Evolutionary conservation across 352 stramenopile genomes (phyloP).

Genomic region (Thalassiosira hispida): DNA sequence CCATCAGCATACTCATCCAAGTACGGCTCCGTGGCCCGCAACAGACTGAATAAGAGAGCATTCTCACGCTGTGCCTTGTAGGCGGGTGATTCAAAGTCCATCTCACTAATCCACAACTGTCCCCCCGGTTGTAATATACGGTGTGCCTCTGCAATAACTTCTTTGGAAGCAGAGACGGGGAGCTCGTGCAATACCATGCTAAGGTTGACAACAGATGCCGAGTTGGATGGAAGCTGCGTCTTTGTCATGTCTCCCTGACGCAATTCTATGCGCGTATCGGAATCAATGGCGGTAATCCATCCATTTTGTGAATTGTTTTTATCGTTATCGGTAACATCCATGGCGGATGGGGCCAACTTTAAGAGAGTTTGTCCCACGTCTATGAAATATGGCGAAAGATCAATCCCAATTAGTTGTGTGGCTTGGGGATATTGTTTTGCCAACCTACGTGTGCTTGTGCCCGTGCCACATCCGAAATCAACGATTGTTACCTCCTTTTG

Average conservation of each 20-base stretch:
- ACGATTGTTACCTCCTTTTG: conserved; percentile 50
- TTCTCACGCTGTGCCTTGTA: conserved; percentile 76
- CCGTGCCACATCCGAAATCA: conserved; percentile 79
- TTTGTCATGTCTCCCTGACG: conserved; percentile 61
- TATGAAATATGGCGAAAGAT: conserved; percentile 78
- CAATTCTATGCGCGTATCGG: conserved; percentile 66
- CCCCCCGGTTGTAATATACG: conserved; percentile 64
- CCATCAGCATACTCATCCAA: conserved; percentile 80
- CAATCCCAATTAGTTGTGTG: conserved; percentile 62
- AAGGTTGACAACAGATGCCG: conserved; percentile 69
- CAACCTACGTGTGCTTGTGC: conserved; percentile 71
- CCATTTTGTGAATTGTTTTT: conserved; percentile 9
- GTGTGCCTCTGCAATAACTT: conserved; percentile 68
- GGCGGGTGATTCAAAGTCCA: conserved; percentile 81
- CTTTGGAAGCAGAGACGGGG: conserved; percentile 40
- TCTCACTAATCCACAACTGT: conserved; percentile 80
- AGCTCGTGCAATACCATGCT: conserved; percentile 80
- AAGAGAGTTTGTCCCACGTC: conserved; percentile 64
- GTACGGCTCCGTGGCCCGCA: conserved; percentile 79
- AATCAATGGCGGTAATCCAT: conserved; percentile 69
- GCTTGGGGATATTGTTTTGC: conserved; percentile 64
- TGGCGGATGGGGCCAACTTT: conserved; percentile 54
- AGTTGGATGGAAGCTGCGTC: conserved; percentile 52
- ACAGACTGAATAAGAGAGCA: conserved; percentile 74
- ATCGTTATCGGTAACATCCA: conserved; percentile 19